Percentiles rank a stretch among this genome's conserved stretches.
phyloP scores from a whole-genome alignment of 306 rosid genomes.

The Geum urbanum region DNA sequence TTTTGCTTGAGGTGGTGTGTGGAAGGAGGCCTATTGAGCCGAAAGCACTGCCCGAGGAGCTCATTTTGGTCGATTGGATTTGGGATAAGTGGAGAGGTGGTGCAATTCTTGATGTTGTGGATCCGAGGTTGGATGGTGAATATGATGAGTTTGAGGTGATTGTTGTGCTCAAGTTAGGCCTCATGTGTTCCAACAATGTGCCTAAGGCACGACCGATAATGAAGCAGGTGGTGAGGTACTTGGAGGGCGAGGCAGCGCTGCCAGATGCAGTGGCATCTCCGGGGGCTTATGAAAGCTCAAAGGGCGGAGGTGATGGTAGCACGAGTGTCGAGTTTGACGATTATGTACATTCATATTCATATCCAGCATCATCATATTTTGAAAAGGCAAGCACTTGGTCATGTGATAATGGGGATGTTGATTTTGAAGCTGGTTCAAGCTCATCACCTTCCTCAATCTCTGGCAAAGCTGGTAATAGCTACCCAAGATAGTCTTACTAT shows the following conservation, averaged over 20 bases:
- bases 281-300: slow-evolving; percentile 18
- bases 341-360: slow-evolving; percentile 32
- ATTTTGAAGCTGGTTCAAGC: slow-evolving; percentile 30
- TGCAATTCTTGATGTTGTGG: slow-evolving; percentile 35
- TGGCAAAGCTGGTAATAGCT: slow-evolving; percentile 16
- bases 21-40: slow-evolving; percentile 58
- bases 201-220: slow-evolving; percentile 39
- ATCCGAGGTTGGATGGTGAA: slow-evolving; percentile 28
- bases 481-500: background rate
- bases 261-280: slow-evolving; percentile 30
- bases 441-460: slow-evolving; percentile 26
- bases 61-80: slow-evolving; percentile 55
- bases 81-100: slow-evolving; percentile 54
- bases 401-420: slow-evolving; percentile 30
- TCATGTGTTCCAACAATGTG: slow-evolving; percentile 43
- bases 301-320: background rate
- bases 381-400: slow-evolving; percentile 30
- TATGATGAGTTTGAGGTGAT: slow-evolving; percentile 43
- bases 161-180: slow-evolving; percentile 43
- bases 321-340: slow-evolving; percentile 19
- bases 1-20: slow-evolving; percentile 53
- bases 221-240: slow-evolving; percentile 46
- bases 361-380: slow-evolving; percentile 24
- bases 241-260: slow-evolving; percentile 40
- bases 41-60: slow-evolving; percentile 57